Percentiles rank a stretch among this genome's conserved stretches.
These are phyloP conservation scores for Serendipita indica DNA, from an alignment of 768 basidiomycete genomes.

Conservation along the genomic window DNA sequence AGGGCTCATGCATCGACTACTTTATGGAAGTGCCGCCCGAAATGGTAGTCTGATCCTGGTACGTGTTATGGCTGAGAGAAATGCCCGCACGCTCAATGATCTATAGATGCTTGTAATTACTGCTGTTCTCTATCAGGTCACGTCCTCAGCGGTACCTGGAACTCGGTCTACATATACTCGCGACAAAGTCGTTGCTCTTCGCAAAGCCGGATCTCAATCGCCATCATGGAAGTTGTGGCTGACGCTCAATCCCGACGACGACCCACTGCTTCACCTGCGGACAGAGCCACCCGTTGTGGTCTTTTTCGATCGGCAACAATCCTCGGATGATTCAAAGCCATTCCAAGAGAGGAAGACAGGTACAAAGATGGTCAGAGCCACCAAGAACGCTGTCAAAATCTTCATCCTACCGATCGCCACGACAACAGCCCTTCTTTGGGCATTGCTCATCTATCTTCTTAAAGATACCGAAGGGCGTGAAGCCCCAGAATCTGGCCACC, in stretches of 20 bases:
- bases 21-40: constrained; percentile 10
- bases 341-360: constrained; percentile 21
- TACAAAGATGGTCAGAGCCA: constrained; percentile 10
- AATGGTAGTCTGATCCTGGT: constrained; percentile 2
- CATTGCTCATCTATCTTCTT: constrained; percentile 67
- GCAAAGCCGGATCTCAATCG: constrained; percentile 21
- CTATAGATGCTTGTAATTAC: constrained; percentile 5
- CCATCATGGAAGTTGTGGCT: constrained; percentile 64
- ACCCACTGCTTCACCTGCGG: constrained; percentile 56
- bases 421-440: constrained; percentile 61
- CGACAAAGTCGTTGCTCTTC: neutral
- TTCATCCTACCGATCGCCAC: constrained; percentile 70
- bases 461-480: constrained; percentile 60
- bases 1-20: constrained; percentile 31
- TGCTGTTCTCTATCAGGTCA: neutral
- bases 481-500: constrained; percentile 15
- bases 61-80: neutral
- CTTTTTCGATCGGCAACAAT: constrained; percentile 37
- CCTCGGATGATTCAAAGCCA: constrained; percentile 17
- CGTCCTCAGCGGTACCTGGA: constrained; percentile 2
- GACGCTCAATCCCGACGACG: constrained; percentile 52
- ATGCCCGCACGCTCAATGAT: neutral
- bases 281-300: constrained; percentile 69
- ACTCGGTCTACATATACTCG: neutral
- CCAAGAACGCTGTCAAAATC: constrained; percentile 41